phyloP scores from a whole-genome alignment of 2,329 filamentous ascomycete species.

The Stylonectria norvegica region DNA sequence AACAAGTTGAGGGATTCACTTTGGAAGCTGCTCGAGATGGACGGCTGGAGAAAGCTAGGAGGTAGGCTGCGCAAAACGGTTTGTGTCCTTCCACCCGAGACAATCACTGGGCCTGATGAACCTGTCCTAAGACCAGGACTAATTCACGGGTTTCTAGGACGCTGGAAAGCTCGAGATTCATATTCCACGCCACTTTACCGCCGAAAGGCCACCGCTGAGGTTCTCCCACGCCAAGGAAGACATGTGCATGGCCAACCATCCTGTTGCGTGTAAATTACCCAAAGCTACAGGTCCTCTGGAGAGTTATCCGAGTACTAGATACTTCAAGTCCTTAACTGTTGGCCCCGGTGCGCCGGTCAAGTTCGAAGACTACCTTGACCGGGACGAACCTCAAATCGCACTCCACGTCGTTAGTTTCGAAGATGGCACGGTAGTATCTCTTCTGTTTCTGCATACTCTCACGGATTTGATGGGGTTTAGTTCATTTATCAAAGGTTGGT shows the following conservation, averaged over 20 bases:
- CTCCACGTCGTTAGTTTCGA: conserved; percentile 47
- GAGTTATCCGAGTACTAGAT: conserved; percentile 10
- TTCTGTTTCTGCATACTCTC: conserved; percentile 46
- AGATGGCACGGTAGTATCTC: conserved; percentile 47
- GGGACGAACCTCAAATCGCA: conserved; percentile 44
- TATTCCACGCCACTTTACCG: conserved; percentile 29
- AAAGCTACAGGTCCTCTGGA: conserved; percentile 16
- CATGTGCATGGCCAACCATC: conserved; percentile 39
- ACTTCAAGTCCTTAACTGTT: conserved; percentile 17
- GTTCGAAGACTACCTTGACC: conserved; percentile 38
- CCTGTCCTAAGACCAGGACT: too few species aligned
- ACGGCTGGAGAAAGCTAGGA: conserved; percentile 46
- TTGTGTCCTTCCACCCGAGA: too few species aligned
- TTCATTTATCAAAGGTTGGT: conserved; percentile 45
- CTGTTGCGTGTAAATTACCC: conserved; percentile 37
- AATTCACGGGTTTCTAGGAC: too few species aligned
- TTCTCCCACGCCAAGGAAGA: conserved; percentile 39
- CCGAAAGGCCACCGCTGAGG: conserved; percentile 35
- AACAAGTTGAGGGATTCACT: conserved; percentile 36
- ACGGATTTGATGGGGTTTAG: conserved; percentile 44
- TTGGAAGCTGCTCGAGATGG: conserved; percentile 36
- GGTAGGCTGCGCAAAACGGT: conserved; percentile 43
- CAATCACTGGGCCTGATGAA: too few species aligned
- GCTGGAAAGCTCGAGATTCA: conserved; percentile 32
- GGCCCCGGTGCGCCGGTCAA: conserved; percentile 15